phyloP scores from a whole-genome alignment of 805 yeast genomes.

The Wickerhamomyces alni region DNA sequence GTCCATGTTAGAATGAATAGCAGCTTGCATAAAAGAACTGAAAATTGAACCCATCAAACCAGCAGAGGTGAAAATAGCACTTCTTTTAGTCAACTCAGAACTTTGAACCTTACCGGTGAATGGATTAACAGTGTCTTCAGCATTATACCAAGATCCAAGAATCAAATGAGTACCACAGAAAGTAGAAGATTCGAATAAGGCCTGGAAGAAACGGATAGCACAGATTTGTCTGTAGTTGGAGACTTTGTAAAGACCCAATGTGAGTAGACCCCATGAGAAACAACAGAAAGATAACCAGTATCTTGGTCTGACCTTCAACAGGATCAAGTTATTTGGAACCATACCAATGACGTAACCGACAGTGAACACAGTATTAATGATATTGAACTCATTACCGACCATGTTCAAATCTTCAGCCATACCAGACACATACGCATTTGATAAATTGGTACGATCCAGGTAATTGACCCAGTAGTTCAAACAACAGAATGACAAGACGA shows the following conservation, averaged over 20 bases:
- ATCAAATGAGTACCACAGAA: constrained; percentile 50
- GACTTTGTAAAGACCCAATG: constrained; percentile 45
- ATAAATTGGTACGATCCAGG: not conserved
- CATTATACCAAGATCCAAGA: constrained; percentile 47
- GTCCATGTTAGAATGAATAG: constrained; percentile 35
- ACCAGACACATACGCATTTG: constrained; percentile 45
- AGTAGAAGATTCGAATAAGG: constrained; percentile 53
- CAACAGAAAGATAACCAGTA: constrained; percentile 51
- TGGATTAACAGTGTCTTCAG: constrained; percentile 23
- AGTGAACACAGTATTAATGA: constrained; percentile 49
- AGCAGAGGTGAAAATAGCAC: constrained; percentile 49
- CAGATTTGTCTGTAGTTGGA: constrained; percentile 43
- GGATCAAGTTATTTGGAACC: constrained; percentile 53
- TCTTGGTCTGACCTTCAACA: constrained; percentile 47
- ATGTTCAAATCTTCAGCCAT: constrained; percentile 51
- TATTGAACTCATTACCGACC: constrained; percentile 42
- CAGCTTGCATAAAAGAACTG: constrained; percentile 53
- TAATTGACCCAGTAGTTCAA: constrained; percentile 2
- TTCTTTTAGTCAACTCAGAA: constrained; percentile 41
- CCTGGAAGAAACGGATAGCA: constrained; percentile 55
- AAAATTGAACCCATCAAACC: constrained; percentile 51
- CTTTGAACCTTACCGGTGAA: constrained; percentile 21
- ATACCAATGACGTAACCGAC: constrained; percentile 58
- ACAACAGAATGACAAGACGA: constrained; percentile 3
- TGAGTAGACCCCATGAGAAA: constrained; percentile 50